Evolutionary conservation across 257 asterid genomes (phyloP).

Genomic region (Orobanche coerulescens): DNA sequence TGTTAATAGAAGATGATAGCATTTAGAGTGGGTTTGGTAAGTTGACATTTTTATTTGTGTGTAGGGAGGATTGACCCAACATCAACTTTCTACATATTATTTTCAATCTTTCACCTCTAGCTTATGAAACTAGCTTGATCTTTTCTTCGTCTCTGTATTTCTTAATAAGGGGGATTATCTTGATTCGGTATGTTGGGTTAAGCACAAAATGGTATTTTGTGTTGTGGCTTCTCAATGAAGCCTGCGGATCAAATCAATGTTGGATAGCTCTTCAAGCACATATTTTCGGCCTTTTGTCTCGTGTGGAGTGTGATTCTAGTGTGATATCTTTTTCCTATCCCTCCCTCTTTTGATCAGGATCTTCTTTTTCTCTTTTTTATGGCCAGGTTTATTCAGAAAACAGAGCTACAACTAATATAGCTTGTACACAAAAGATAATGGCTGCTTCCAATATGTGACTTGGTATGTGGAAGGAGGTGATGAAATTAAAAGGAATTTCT

Average conservation of each 20-base stretch:
- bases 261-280: no score
- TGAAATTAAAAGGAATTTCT: no score
- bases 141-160: background rate
- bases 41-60: conserved; percentile 29
- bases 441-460: no score
- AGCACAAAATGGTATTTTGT: no score
- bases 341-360: no score
- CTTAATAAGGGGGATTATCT: no score
- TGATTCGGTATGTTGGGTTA: no score
- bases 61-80: conserved; percentile 26
- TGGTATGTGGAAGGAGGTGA: no score
- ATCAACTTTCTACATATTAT: conserved; percentile 21
- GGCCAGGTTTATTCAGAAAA: background rate
- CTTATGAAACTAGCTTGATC: background rate
- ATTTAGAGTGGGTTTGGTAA: conserved; percentile 24
- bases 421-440: no score
- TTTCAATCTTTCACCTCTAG: conserved; percentile 24
- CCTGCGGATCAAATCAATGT: no score
- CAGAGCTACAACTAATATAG: no score
- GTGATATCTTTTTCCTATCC: background rate
- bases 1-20: conserved; percentile 38
- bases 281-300: background rate
- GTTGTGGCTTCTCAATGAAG: no score
- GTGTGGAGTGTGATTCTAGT: background rate
- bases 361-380: background rate